Base-by-base conservation (phyloP, 2,329 filamentous ascomycete genomes). In the Capronia coronata region DNA sequence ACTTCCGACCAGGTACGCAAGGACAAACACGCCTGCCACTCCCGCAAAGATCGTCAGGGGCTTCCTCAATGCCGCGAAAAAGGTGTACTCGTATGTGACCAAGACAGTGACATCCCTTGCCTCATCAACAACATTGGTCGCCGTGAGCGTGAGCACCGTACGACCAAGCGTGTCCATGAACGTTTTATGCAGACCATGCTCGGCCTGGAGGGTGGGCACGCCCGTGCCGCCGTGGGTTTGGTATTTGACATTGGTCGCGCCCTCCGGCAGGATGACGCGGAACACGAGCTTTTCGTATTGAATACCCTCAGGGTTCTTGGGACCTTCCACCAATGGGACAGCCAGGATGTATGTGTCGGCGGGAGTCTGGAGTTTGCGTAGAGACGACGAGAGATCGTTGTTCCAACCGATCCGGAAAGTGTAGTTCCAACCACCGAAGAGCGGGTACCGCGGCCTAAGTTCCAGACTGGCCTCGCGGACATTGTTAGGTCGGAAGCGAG, bases 381-480 rank as follows among this genome's bases (percentile, higher is more conserved):
- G 67, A 66, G 87, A 93, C 49, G 79, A 80, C 62, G 81, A 81
- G 22, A 94, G 76, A 59, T 94, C 82, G 45, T 86, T 83, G 71
- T 97, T 94, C 93, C 93, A 98, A 59, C 93, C 93, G 49, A 97
- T 83, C 51, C 86, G 87, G 75, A 97, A 98, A 58, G 87, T 93
- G 70, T 96, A 97, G 70, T 94, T 95, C 93, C 93, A 98, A 53
- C 87, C 89, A 52, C 93, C 93, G 63, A 96, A 98, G 19, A 98
- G 68, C n/a, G 93, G 93, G 68, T 94, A 98, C 45, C 93, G 82
- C 16, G 93, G 93, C 75, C 90, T 93, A 56, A 96, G 76, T 68
- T 96, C 90, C 22, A 98, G 78, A 35, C 84, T 73, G n/a, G 87
- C 84, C 68, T 91, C 86, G 18, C 85, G 82, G 65, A 77, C 79